These are phyloP conservation scores for Elsinoe fawcettii DNA, from an alignment of 2,329 filamentous ascomycete species.

Conservation along the genomic window DNA sequence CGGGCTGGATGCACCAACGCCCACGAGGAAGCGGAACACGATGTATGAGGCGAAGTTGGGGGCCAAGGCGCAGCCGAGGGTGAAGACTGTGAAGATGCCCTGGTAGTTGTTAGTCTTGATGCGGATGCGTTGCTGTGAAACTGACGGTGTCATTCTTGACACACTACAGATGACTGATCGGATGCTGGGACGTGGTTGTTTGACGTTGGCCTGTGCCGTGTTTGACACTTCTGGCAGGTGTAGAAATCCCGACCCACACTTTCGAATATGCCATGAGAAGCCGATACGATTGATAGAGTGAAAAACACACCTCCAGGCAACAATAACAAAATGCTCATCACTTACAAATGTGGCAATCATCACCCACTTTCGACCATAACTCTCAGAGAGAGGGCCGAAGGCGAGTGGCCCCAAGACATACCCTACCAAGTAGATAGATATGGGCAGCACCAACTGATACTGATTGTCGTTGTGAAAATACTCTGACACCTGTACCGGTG, in stretches of 20 bases:
- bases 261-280: background rate
- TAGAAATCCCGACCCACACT: background rate
- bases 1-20: slow-evolving; percentile 38
- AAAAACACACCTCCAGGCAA: background rate
- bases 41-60: slow-evolving; percentile 39
- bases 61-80: slow-evolving; percentile 37
- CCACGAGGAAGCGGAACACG: slow-evolving; percentile 38
- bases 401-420: slow-evolving; percentile 39
- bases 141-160: background rate
- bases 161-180: background rate
- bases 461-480: slow-evolving; percentile 49
- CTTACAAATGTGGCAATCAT: slow-evolving; percentile 44
- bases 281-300: background rate
- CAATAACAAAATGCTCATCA: slow-evolving; percentile 10
- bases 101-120: background rate
- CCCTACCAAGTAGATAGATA: slow-evolving; percentile 44
- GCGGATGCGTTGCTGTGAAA: background rate
- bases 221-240: background rate
- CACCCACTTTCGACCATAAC: slow-evolving; percentile 38
- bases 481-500: slow-evolving; percentile 48
- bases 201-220: background rate
- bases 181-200: background rate
- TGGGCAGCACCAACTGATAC: slow-evolving; percentile 39
- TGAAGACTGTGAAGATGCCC: slow-evolving; percentile 37
- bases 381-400: slow-evolving; percentile 39